Conservation (phyloP, 2,329 filamentous ascomycete species). For the Cladosporium oxysporum region DNA sequence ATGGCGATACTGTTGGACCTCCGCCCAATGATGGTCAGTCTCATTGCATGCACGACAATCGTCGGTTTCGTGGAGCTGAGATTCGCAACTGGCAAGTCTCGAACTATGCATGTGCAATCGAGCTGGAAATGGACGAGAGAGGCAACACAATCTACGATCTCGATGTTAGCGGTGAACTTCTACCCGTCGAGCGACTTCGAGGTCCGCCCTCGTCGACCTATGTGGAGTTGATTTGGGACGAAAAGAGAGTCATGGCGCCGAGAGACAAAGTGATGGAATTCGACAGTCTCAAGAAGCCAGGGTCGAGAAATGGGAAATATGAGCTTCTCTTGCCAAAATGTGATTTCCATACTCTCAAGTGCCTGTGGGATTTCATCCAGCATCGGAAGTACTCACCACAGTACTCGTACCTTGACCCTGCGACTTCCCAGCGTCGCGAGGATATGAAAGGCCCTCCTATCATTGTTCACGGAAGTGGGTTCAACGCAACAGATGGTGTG, state of each 20-base stretch:
- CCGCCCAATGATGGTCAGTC: conserved; percentile 30
- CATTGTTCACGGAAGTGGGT: not conserved
- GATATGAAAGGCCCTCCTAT: conserved; percentile 7
- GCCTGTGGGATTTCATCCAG: conserved; percentile 38
- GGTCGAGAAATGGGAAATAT: conserved; percentile 35
- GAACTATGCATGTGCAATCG: conserved; percentile 35
- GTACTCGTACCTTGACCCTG: not conserved
- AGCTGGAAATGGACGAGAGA: conserved; percentile 37
- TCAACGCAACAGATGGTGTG: conserved; percentile 21
- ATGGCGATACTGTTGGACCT: conserved; percentile 22
- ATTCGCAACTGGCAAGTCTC: conserved; percentile 38
- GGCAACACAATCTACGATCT: conserved; percentile 41
- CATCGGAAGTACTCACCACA: conserved; percentile 10
- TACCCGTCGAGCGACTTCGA: conserved; percentile 33
- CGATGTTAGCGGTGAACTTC: conserved; percentile 34
- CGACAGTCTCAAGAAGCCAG: conserved; percentile 35
- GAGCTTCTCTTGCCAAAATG: conserved; percentile 38
- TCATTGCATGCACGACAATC: conserved; percentile 36
- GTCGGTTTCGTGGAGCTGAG: conserved; percentile 31
- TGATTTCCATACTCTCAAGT: conserved; percentile 35
- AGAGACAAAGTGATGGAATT: conserved; percentile 34
- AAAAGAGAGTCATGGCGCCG: conserved; percentile 38
- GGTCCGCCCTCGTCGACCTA: conserved; percentile 37
- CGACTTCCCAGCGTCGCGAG: not conserved
- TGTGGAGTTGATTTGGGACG: conserved; percentile 42